phyloP scores from a whole-genome alignment of 176 grass and related monocot genomes.

The Lolium multiflorum region DNA sequence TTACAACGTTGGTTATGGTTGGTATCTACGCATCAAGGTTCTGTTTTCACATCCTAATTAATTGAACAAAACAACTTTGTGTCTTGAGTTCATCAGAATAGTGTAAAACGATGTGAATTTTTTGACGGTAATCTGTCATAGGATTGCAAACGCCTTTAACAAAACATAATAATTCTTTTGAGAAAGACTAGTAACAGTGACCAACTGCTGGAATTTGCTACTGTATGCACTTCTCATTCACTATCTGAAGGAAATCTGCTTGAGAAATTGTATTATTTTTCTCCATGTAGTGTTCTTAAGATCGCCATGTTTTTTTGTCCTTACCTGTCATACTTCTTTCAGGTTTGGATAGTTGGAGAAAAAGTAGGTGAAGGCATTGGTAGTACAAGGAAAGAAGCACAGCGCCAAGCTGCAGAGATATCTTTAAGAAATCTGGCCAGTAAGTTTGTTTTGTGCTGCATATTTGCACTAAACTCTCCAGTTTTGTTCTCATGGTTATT shows the following conservation, averaged over 20 bases:
- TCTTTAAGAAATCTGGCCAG: constrained; percentile 84
- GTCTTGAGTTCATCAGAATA: background rate
- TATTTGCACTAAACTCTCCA: constrained; percentile 9
- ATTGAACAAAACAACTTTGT: background rate
- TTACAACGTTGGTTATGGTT: constrained; percentile 4
- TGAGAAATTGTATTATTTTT: background rate
- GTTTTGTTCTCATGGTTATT: constrained; percentile 5
- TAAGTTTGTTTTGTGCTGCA: constrained; percentile 51
- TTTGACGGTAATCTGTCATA: constrained; percentile 1
- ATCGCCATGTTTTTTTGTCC: constrained; percentile 3
- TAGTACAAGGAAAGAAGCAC: constrained; percentile 93
- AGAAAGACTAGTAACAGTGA: background rate
- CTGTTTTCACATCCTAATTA: background rate
- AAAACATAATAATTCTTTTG: background rate
- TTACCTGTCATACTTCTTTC: background rate
- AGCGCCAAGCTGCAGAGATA: constrained; percentile 71
- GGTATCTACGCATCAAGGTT: background rate
- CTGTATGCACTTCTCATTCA: constrained; percentile 14
- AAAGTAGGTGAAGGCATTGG: constrained; percentile 87
- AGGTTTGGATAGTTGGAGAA: constrained; percentile 98
- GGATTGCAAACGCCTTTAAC: background rate
- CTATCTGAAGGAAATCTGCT: background rate
- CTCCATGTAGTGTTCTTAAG: background rate
- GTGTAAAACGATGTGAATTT: constrained; percentile 14
- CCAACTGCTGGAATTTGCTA: constrained; percentile 3